Base-by-base conservation (phyloP, 805 yeast species). In the Diddensiella santjacobensis region DNA sequence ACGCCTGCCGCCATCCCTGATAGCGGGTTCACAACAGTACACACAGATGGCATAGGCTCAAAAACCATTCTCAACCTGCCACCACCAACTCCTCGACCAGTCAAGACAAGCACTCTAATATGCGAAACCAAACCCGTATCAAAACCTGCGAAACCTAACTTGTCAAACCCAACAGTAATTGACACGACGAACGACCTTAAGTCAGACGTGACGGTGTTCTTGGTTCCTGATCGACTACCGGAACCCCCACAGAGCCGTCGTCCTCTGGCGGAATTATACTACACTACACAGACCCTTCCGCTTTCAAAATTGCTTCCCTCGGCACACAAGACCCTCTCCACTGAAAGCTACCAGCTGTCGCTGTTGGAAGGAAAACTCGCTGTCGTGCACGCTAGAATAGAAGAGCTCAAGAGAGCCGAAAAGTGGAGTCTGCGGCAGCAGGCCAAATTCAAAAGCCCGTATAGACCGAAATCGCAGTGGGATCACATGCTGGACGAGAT, bases 401-500 rank as follows among this genome's bases (percentile, higher is more conserved):
- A 91, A 61, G 98, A 91, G 63, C 72, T 93, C 53, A 87, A 88
- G 63, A 73, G 95, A 41, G 83, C 84, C 49, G 85, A 87, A 1
- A 81, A 86, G 58, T 93, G 99, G 98, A 83, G 96, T 19, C 70
- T 93, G 45, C 74, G 95, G 45, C 99, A 93, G 63, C 96, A 95
- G 0, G 71, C 76, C 45, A 75, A 78, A 53, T 83, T 74, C 58
- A 60, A 73, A 10, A 95, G 87, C 55, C 96, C 98, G 0, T 77
- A 55, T 22, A 55, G 72, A 15, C 54, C 58, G 26, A 69, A 71
- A 24, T 69, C 80, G 2, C 90, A 86, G 54, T 80, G 95, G 87
- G 91, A 84, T 57, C 67, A 75, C 49, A 53, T 91, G 20, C 53
- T 93, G 3, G 79, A 79, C 20, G 99, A 93, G 63, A 85, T 81